These are phyloP conservation scores for Kwoniella sp. DNA, from an alignment of 768 basidiomycete genomes.

Conservation along the genomic window DNA sequence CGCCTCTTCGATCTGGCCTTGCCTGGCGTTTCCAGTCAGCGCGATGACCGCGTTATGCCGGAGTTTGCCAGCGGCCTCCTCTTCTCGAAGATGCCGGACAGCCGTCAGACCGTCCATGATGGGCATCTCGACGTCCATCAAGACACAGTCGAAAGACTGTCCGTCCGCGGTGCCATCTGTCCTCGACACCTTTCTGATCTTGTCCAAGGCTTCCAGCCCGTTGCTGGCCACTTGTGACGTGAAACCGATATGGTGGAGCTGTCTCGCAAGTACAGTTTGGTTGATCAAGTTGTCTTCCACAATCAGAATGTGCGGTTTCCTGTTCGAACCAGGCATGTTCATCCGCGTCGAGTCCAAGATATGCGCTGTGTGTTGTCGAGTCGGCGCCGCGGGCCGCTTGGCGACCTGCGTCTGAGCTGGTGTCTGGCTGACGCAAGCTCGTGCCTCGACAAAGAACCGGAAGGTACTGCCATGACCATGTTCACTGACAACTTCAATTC, in stretches of 20 bases:
- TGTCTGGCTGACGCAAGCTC: slow-evolving; percentile 1
- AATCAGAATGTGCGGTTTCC: slow-evolving; percentile 30
- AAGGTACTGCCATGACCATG: slow-evolving; percentile 51
- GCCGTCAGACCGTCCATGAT: slow-evolving; percentile 48
- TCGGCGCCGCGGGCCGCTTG: background rate
- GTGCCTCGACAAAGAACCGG: slow-evolving; percentile 50
- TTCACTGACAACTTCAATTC: slow-evolving; percentile 50
- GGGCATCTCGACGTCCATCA: slow-evolving; percentile 48
- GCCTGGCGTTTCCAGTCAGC: slow-evolving; percentile 46
- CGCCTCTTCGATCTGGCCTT: slow-evolving; percentile 44
- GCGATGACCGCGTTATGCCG: slow-evolving; percentile 33
- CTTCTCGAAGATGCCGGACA: slow-evolving; percentile 29
- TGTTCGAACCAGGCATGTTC: background rate
- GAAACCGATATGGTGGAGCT: slow-evolving; percentile 36
- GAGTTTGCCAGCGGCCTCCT: slow-evolving; percentile 32
- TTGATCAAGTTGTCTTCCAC: slow-evolving; percentile 48
- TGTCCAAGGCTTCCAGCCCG: slow-evolving; percentile 42
- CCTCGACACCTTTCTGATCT: slow-evolving; percentile 27
- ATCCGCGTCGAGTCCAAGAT: background rate
- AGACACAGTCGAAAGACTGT: slow-evolving; percentile 35
- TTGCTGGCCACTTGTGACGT: slow-evolving; percentile 38
- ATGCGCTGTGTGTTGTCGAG: background rate
- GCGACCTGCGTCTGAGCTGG: background rate
- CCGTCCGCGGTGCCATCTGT: slow-evolving; percentile 7
- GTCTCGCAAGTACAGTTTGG: slow-evolving; percentile 36